These are phyloP conservation scores for Carex kokanica DNA, from an alignment of 176 grass and related monocot species.

Conservation along the genomic window DNA sequence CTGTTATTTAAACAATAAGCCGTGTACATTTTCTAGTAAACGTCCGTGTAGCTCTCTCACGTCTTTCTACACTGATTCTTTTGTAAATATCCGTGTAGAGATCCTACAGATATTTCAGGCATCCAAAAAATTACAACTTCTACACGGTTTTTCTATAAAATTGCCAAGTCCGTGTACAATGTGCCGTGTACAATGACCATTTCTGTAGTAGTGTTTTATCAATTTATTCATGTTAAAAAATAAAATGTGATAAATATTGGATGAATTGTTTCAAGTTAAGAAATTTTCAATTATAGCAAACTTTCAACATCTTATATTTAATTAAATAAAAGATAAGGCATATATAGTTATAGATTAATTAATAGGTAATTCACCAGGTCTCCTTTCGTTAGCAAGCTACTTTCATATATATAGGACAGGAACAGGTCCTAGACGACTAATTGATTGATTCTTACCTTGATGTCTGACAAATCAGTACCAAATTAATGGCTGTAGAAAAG, in stretches of 20 bases:
- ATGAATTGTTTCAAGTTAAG: neutral
- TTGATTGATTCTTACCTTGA: neutral
- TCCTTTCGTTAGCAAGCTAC: neutral
- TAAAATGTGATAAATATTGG: neutral
- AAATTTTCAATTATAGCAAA: neutral
- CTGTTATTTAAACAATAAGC: no score
- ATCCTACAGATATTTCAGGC: no score
- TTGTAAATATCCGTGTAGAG: no score
- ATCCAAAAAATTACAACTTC: no score
- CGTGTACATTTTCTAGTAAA: no score
- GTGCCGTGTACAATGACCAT: no score
- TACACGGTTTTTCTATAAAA: no score
- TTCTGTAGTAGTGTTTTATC: no score
- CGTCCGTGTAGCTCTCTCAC: no score
- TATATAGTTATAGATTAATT: neutral
- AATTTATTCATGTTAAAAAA: neutral
- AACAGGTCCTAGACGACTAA: neutral
- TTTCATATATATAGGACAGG: neutral
- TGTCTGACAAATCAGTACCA: neutral
- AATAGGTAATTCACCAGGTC: neutral
- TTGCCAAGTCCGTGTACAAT: no score
- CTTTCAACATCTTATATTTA: neutral
- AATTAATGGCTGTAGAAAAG: neutral
- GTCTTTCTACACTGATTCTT: no score
- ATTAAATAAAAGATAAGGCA: neutral